A percentile compares a stretch with the other conserved stretches of the same genome.
Conservation (phyloP, 2,329 filamentous ascomycete species). For the Lachnellula occidentalis region DNA sequence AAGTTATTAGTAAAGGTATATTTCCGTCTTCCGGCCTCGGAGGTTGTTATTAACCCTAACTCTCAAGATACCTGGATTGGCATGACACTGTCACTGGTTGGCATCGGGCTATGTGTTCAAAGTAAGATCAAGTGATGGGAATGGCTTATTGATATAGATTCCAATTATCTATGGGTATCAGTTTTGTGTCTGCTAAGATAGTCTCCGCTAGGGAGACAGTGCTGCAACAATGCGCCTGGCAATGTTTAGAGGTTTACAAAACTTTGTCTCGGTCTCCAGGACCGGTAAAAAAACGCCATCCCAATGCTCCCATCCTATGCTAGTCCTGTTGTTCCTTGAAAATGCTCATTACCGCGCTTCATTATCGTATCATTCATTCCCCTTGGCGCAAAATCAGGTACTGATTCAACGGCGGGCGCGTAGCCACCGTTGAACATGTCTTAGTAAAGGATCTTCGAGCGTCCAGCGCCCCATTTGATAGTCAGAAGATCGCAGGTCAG, state of each 20-base stretch:
- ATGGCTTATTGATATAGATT: not conserved
- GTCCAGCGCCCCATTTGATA: constrained; percentile 55
- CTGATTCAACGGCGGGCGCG: constrained; percentile 33
- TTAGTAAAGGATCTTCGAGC: constrained; percentile 54
- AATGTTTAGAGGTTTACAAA: not conserved
- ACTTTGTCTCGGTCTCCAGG: constrained; percentile 10
- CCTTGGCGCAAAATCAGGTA: not conserved
- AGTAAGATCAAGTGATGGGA: constrained; percentile 41
- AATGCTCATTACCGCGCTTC: constrained; percentile 4
- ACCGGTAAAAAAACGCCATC: constrained; percentile 13
- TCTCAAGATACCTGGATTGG: constrained; percentile 71
- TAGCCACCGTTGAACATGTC: constrained; percentile 54
- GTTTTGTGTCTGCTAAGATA: not conserved
- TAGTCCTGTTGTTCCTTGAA: constrained; percentile 6
- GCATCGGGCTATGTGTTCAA: constrained; percentile 79
- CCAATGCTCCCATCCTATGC: constrained; percentile 13
- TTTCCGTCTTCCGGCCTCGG: constrained; percentile 11
- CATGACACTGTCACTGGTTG: constrained; percentile 71
- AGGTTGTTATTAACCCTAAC: not conserved
- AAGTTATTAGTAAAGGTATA: constrained; percentile 77
- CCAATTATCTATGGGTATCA: not conserved
- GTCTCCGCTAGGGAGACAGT: not conserved
- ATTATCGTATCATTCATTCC: not conserved
- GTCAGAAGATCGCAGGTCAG: constrained; percentile 49
- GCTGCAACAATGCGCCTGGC: not conserved